A percentile compares a stretch with the other conserved stretches of the same genome.
Evolutionary conservation across 768 basidiomycete genomes (phyloP).

Genomic region (Rubroboletus pulcherrimus): DNA sequence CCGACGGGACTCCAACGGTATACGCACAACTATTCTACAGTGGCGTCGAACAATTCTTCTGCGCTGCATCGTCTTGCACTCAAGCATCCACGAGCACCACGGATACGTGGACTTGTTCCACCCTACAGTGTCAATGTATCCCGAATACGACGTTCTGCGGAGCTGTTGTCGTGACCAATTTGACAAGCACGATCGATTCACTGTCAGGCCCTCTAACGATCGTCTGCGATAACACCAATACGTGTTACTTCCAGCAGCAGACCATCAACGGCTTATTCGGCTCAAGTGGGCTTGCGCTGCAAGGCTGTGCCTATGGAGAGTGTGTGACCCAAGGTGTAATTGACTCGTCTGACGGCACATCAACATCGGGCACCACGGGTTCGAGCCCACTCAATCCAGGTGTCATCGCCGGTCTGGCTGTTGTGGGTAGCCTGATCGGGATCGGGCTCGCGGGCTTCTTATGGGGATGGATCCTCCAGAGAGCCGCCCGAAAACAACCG

Average conservation of each 20-base stretch:
- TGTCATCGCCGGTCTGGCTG: constrained; percentile 87
- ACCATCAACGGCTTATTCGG: constrained; percentile 72
- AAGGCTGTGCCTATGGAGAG: constrained; percentile 81
- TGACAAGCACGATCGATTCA: constrained; percentile 60
- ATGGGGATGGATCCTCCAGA: constrained; percentile 60
- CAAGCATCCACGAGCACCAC: constrained; percentile 48
- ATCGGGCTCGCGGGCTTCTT: constrained; percentile 56
- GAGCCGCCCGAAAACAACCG: constrained; percentile 51
- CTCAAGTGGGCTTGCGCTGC: constrained; percentile 61
- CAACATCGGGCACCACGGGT: constrained; percentile 25
- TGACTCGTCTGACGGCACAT: constrained; percentile 46
- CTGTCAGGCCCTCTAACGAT: constrained; percentile 66
- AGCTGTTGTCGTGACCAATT: constrained; percentile 38
- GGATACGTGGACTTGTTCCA: constrained; percentile 64
- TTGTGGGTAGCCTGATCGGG: constrained; percentile 66
- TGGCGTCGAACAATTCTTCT: constrained; percentile 89
- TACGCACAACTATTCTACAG: constrained; percentile 73
- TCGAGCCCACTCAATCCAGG: constrained; percentile 63
- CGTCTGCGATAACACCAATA: constrained; percentile 56
- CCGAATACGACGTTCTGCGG: constrained; percentile 75
- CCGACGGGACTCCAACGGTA: constrained; percentile 53
- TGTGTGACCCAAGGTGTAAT: constrained; percentile 82
- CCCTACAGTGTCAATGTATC: constrained; percentile 73
- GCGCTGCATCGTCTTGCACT: constrained; percentile 63
- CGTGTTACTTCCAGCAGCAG: constrained; percentile 76